Evolutionary conservation across 345 rosid genomes (phyloP).

Genomic region (Gossypium herbaceum): DNA sequence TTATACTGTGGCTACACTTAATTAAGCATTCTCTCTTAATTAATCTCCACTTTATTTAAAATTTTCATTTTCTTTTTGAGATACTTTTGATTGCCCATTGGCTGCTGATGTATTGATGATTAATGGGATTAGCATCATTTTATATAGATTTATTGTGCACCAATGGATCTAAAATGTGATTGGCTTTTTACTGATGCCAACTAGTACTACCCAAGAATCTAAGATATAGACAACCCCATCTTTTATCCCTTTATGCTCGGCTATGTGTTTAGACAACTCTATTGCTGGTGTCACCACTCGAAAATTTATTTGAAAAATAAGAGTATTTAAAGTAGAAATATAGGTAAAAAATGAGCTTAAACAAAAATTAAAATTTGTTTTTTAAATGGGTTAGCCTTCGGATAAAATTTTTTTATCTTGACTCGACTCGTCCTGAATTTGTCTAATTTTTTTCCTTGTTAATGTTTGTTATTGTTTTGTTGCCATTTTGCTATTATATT

Average conservation of each 20-base stretch:
- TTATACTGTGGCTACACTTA: not conserved
- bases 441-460: no score
- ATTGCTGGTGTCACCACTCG: no score
- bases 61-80: not conserved
- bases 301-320: no score
- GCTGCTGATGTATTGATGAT: not conserved
- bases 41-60: not conserved
- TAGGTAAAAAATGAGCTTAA: no score
- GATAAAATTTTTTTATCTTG: no score
- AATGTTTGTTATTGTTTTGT: no score
- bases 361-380: no score
- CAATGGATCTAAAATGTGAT: not conserved
- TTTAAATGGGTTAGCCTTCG: accelerated
- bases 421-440: no score
- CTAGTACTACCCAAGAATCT: not conserved
- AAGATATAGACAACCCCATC: not conserved
- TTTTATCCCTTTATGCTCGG: no score
- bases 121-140: not conserved
- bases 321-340: no score
- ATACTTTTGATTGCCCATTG: not conserved
- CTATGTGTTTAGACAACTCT: no score
- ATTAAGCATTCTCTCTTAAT: not conserved
- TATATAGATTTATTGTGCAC: not conserved
- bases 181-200: not conserved
- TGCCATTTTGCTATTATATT: no score